These are phyloP conservation scores for Carex scoparia DNA, from an alignment of 176 grass and related monocot species.

Conservation along the genomic window DNA sequence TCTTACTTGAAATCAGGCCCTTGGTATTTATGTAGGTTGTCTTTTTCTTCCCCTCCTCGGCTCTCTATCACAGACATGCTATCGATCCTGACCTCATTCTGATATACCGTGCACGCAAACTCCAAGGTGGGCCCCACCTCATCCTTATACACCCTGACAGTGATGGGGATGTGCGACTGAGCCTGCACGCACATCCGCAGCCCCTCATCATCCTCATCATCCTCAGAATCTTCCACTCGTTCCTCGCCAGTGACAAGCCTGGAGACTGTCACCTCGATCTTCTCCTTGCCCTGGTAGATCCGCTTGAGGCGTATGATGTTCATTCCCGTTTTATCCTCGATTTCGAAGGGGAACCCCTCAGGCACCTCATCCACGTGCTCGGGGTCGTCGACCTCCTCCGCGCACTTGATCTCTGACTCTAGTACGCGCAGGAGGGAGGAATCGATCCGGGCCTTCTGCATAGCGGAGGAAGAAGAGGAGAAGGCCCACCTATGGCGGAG, in stretches of 20 bases:
- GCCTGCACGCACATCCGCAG: constrained; percentile 13
- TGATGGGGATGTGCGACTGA: constrained; percentile 58
- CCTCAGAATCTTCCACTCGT: too few species aligned
- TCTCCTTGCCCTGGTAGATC: constrained; percentile 55
- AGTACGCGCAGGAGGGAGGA: constrained; percentile 53
- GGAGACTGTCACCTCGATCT: constrained; percentile 58
- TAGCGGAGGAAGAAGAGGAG: background rate
- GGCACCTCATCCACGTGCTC: constrained; percentile 68
- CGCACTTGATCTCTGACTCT: constrained; percentile 69
- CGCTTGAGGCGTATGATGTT: constrained; percentile 54
- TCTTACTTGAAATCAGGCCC: constrained; percentile 91
- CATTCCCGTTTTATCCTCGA: constrained; percentile 47
- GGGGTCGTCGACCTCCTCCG: constrained; percentile 63
- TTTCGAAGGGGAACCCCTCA: constrained; percentile 70
- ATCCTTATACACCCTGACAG: constrained; percentile 48
- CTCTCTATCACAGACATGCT: constrained; percentile 48
- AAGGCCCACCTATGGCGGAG: constrained; percentile 15
- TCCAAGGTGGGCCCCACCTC: constrained; percentile 36
- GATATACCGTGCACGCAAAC: constrained; percentile 73
- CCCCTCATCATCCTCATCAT: constrained; percentile 5
- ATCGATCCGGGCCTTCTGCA: constrained; percentile 35
- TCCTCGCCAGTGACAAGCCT: constrained; percentile 32
- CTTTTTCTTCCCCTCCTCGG: constrained; percentile 14
- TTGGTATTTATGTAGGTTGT: constrained; percentile 55
- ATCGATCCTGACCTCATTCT: constrained; percentile 70